Evolutionary conservation across 805 yeast species (phyloP).

Genomic region (Candida boleticola): DNA sequence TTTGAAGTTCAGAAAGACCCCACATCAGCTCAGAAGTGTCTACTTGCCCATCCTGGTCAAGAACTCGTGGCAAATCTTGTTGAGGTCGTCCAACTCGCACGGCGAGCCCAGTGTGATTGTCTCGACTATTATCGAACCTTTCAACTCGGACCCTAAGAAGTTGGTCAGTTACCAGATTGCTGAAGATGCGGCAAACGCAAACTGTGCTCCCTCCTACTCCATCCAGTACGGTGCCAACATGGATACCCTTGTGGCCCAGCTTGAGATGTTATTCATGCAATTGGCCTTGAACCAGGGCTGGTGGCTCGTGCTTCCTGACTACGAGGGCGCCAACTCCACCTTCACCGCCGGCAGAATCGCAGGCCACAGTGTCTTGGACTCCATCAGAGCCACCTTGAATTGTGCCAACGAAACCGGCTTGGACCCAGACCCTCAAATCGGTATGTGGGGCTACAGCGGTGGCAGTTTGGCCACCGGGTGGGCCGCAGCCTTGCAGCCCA

Average conservation of each 20-base stretch:
- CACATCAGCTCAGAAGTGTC: slow-evolving; percentile 10
- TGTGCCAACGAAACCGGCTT: slow-evolving; percentile 17
- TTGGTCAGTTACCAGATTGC: slow-evolving; percentile 20
- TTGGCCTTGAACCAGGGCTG: slow-evolving; percentile 17
- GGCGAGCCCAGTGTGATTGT: slow-evolving; percentile 16
- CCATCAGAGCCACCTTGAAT: slow-evolving; percentile 25
- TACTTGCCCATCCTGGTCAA: slow-evolving; percentile 8
- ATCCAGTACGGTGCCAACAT: slow-evolving; percentile 13
- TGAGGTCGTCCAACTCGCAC: slow-evolving; percentile 11
- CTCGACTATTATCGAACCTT: slow-evolving; percentile 19
- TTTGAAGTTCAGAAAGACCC: slow-evolving; percentile 11
- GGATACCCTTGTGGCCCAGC: slow-evolving; percentile 10
- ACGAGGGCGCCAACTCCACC: slow-evolving; percentile 31
- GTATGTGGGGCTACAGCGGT: slow-evolving; percentile 40
- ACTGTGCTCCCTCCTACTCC: slow-evolving; percentile 23
- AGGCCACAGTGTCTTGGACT: slow-evolving; percentile 29
- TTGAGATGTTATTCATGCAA: slow-evolving; percentile 14
- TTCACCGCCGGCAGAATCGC: slow-evolving; percentile 32
- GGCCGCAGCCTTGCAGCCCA: slow-evolving; percentile 37
- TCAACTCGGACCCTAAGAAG: slow-evolving; percentile 19
- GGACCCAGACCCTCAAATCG: slow-evolving; percentile 15
- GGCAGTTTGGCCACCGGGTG: slow-evolving; percentile 37
- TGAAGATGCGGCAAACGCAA: slow-evolving; percentile 15
- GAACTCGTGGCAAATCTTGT: slow-evolving; percentile 11
- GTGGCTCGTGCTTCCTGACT: slow-evolving; percentile 31